phyloP scores from a whole-genome alignment of 2,329 filamentous ascomycete species.

The Zasmidium citrigriseum region DNA sequence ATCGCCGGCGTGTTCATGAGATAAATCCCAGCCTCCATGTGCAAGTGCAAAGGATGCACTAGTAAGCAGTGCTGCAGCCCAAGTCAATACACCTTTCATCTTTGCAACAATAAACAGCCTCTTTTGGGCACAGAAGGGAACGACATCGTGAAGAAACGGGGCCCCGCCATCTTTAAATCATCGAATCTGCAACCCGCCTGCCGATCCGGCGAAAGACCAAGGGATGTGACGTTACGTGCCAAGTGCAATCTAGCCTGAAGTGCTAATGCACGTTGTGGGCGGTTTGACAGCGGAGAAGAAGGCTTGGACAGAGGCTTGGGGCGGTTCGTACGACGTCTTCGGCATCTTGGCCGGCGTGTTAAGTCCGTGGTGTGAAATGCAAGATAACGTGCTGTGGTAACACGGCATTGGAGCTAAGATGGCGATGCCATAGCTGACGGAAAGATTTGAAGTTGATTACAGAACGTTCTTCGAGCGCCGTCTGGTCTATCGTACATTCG shows the following conservation, averaged over 20 bases:
- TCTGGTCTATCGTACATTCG: not conserved
- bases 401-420: too few relatives aligned
- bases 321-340: not conserved
- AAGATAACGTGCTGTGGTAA: not conserved
- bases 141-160: too few relatives aligned
- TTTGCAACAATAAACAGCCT: too few relatives aligned
- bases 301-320: not conserved
- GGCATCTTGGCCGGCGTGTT: not conserved
- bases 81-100: not conserved
- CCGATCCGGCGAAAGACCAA: not conserved
- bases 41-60: constrained; percentile 10
- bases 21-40: constrained; percentile 18
- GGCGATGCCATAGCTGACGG: too few relatives aligned
- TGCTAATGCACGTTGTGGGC: not conserved
- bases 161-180: too few relatives aligned
- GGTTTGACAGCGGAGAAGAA: not conserved
- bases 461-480: too few relatives aligned
- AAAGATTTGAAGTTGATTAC: too few relatives aligned
- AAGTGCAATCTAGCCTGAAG: not conserved
- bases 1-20: constrained; percentile 23
- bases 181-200: not conserved
- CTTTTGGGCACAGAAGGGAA: too few relatives aligned
- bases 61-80: constrained; percentile 11
- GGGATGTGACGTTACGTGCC: not conserved
- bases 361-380: not conserved